These are phyloP conservation scores for Aspergillus fijiensis DNA, from an alignment of 2,329 filamentous ascomycete species.

Conservation along the genomic window DNA sequence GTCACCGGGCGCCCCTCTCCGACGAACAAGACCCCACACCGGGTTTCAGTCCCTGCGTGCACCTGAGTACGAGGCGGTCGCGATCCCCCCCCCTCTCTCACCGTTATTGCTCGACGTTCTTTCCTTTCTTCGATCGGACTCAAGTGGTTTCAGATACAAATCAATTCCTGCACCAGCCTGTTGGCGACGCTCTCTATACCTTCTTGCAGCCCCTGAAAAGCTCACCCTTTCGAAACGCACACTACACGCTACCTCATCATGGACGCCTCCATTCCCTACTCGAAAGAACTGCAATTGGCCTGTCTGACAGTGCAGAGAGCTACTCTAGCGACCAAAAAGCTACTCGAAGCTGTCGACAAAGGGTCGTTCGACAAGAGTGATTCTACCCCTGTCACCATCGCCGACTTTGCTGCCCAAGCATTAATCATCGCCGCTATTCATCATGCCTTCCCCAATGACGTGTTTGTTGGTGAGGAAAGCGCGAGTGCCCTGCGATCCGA, in stretches of 20 bases:
- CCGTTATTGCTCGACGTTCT: neutral
- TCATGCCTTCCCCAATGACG: constrained; percentile 54
- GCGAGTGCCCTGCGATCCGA: constrained; percentile 54
- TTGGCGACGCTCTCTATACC: too few relatives aligned
- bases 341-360: constrained; percentile 52
- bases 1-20: constrained; percentile 6
- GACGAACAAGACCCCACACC: constrained; percentile 1
- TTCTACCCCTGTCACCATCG: constrained; percentile 61
- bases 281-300: constrained; percentile 38
- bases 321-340: constrained; percentile 57
- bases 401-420: constrained; percentile 64
- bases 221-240: neutral
- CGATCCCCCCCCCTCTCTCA: neutral
- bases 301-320: constrained; percentile 55
- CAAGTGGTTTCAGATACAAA: too few relatives aligned
- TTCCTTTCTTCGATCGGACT: too few relatives aligned
- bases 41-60: neutral
- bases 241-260: constrained; percentile 20
- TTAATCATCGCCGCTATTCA: constrained; percentile 59
- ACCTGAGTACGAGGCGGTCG: neutral
- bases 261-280: constrained; percentile 28
- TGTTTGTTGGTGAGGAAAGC: constrained; percentile 63
- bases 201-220: neutral
- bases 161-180: too few relatives aligned
- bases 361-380: constrained; percentile 58